Evolutionary conservation across 768 basidiomycete species (phyloP), one percentile per base, ranked within the genome.

Genomic region (Suillus alpinus): DNA sequence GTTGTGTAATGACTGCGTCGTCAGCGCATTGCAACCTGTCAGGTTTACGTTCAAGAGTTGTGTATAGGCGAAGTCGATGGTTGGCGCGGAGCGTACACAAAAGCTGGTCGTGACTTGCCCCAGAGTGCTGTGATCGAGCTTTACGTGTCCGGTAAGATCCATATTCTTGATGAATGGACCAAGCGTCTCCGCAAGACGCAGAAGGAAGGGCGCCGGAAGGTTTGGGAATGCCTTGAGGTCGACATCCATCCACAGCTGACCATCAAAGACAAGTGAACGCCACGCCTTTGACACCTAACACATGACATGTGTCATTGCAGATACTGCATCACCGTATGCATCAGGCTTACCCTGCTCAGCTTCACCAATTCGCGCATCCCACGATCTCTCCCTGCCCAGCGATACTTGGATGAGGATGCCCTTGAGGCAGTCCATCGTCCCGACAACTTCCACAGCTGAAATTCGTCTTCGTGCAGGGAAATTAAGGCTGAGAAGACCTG

Each of bases 281-380:
- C 94, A 96, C 10, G 78, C 68, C 69, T 83, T 89, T 32, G 89
- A 94, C 12, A 93, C 89, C 91, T 94, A 63, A 66, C 40, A 47
- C 34, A 14, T 57, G 62, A 64, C 65, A 62, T 59, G 58, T 66
- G n/a, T 70, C 50, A 52, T 43, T 53, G 47, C 9, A 16, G 36
- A 58, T 58, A 36, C 26, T 18, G 34, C 13, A 56, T 18, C 23
- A 14, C 14, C 29, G 6, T 52, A 7, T 1, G 3, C 12, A 57
- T 9, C 65, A 61, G 62, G 78, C 86, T 75, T 74, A 95, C 94
- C 79, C 91, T 81, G 71, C 87, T 86, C 59, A 95, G 67, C 73
- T 83, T 90, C 67, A 95, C 81, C 46, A 96, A 77, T 71, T 95
- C 93, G 63, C 89, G 77, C 56, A 90, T 70, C 2, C 90, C 94